Conservation (phyloP, 257 asterid species). For the Solanum gracilifrons region DNA sequence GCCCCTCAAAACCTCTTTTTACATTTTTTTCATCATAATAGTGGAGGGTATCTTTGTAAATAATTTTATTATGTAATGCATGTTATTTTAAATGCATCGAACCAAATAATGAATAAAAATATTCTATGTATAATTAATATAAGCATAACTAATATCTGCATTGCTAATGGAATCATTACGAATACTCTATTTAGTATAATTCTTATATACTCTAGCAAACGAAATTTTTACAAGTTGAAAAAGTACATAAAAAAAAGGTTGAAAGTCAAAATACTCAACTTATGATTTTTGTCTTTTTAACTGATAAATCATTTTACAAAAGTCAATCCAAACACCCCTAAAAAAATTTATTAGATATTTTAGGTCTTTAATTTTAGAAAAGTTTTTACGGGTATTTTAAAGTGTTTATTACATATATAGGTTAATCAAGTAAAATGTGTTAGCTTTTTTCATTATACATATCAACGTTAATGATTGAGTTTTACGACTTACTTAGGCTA, state of each 20-base stretch:
- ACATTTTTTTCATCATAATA: no score
- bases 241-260: background rate
- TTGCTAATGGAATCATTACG: accelerated
- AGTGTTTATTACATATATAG: background rate
- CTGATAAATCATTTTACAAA: background rate
- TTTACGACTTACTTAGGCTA: background rate
- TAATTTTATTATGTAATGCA: no score
- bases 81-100: no score
- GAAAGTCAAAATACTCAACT: background rate
- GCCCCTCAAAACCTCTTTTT: no score
- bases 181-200: no score
- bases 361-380: background rate
- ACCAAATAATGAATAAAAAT: no score
- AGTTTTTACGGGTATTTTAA: background rate
- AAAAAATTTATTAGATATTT: no score
- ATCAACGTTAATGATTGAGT: background rate
- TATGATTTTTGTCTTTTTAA: no score
- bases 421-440: background rate
- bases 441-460: background rate
- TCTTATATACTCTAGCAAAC: accelerated
- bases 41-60: no score
- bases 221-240: no score
- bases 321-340: background rate
- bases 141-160: accelerated
- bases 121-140: no score